These are phyloP conservation scores for Globisporangium megalacanthum DNA, from an alignment of 352 stramenopile genomes.

Conservation along the genomic window DNA sequence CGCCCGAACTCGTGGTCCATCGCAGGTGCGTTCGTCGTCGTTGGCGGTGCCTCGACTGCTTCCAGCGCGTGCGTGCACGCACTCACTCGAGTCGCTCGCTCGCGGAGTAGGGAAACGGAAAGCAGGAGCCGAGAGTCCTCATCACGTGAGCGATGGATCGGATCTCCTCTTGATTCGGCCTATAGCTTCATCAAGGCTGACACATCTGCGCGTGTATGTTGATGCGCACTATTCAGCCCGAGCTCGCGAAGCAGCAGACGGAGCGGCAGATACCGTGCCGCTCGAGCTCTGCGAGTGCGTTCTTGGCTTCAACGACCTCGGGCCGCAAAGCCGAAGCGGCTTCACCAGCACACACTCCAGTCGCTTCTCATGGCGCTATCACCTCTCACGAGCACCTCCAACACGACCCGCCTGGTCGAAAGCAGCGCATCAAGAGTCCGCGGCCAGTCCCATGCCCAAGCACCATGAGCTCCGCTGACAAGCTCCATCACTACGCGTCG, in stretches of 20 bases:
- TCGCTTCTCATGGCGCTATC: neutral
- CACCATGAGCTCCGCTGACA: neutral
- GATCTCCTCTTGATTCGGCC: neutral
- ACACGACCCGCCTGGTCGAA: neutral
- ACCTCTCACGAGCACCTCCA: neutral
- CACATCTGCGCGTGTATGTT: neutral
- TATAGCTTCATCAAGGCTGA: neutral
- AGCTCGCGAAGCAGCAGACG: no score
- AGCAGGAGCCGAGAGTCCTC: neutral
- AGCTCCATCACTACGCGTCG: constrained; percentile 6
- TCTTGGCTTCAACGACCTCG: neutral
- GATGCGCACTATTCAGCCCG: neutral
- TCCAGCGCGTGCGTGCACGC: no score
- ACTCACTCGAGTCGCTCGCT: neutral
- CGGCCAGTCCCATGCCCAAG: neutral
- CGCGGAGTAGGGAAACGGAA: neutral
- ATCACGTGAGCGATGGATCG: neutral
- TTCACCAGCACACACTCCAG: neutral
- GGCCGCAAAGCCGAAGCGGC: neutral
- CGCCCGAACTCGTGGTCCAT: constrained; percentile 1
- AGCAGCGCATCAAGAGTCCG: neutral
- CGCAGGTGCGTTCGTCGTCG: neutral
- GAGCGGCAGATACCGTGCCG: no score
- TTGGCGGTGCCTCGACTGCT: neutral
- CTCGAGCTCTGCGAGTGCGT: no score